Evolutionary conservation across 2,329 filamentous ascomycete species (phyloP), one percentile per base, ranked within the genome.

Genomic region (Gnomoniopsis sp.): DNA sequence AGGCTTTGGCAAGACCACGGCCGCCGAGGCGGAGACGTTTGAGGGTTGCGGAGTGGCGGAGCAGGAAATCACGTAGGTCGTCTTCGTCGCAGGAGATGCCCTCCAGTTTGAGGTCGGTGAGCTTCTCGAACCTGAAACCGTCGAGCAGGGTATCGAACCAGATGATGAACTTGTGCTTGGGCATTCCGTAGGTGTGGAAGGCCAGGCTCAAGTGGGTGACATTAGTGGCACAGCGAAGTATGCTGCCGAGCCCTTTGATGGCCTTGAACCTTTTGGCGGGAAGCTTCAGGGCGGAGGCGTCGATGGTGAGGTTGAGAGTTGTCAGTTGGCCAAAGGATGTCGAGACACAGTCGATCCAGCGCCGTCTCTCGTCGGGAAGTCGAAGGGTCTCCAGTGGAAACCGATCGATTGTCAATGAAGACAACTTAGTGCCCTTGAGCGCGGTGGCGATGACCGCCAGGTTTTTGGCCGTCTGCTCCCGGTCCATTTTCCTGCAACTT

Each of bases 1-100:
- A 70, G 6, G 71, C 70, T 36, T 71, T 71, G 44, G 72, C 74
- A 14, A 76, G 64, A 6, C 77, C 78, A 19, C 72, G 70, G 3
- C 77, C 77, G 19, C 79, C 79, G 11, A 82, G 71, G 3, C 76
- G 75, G 8, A 81, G 65, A 1, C 74, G 70, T 48, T 69, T 65
- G 30, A 81, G 68, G 0, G 74, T 75, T 4, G 66, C 49, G 12
- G 71, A 70, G 60, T 79, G 77, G 3, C 72, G 65, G 19, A 72
- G 64, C 22, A 81, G 59, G 60, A 81, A 80, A 6, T 68, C 63
- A 21, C 71, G 72, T 19, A 81, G 71, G 55, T 77, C 75, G 6
- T 72, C 69, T 64, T 79, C 77, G 46, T 75, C 73, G 64, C 74
- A 76, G 1, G 71, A 71, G 19, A 80, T 67, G 48, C 76, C 76